Conservation (phyloP, 306 rosid species). For the Glycyrrhiza uralensis region DNA sequence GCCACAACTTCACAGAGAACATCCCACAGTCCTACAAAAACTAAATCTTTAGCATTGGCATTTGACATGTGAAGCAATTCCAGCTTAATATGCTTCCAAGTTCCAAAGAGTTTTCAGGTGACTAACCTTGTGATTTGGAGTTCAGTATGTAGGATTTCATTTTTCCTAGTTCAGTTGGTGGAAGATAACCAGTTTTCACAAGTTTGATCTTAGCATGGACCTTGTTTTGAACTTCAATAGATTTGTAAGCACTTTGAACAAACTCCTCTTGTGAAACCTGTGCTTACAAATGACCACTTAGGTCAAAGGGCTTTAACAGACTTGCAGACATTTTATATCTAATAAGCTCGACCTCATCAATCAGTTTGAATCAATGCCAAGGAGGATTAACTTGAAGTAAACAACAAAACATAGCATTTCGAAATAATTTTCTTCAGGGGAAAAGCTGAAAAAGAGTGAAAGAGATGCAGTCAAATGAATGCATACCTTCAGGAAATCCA, state of each 20-base stretch:
- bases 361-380: slow-evolving; percentile 6
- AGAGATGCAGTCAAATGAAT: slow-evolving; percentile 13
- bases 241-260: slow-evolving; percentile 35
- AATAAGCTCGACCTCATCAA: neutral
- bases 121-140: slow-evolving; percentile 53
- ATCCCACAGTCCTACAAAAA: slow-evolving; percentile 71
- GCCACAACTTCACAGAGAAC: slow-evolving; percentile 72
- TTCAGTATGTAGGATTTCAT: slow-evolving; percentile 62
- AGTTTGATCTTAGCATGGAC: slow-evolving; percentile 68
- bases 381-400: neutral
- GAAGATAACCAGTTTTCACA: slow-evolving; percentile 59
- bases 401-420: neutral
- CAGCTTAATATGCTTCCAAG: slow-evolving; percentile 22
- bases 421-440: neutral
- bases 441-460: slow-evolving; percentile 10
- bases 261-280: slow-evolving; percentile 66
- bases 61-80: slow-evolving; percentile 3
- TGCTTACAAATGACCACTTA: slow-evolving; percentile 15
- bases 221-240: slow-evolving; percentile 51
- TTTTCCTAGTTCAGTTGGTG: slow-evolving; percentile 69
- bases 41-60: slow-evolving; percentile 13
- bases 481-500: slow-evolving; percentile 69
- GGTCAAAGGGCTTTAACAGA: slow-evolving; percentile 9
- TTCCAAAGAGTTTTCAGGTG: neutral
- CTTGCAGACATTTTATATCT: slow-evolving; percentile 8